A percentile compares a stretch with the other conserved stretches of the same genome.
Conservation (phyloP, 371 early-diverging fungal genomes). For the Saksenaea oblongispora region DNA sequence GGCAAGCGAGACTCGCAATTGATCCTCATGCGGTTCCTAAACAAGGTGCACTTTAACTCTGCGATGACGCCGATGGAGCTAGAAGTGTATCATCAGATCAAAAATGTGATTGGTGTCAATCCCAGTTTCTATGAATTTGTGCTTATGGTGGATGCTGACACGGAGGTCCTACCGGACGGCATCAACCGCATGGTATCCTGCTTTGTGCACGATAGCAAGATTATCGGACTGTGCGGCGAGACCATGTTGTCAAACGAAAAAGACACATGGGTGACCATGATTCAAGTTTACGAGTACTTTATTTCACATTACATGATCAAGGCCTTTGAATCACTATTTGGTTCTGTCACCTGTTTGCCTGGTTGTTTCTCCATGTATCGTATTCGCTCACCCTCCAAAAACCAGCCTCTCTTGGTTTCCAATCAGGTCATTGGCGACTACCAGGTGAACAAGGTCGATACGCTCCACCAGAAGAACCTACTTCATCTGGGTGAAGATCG, state of each 20-base stretch:
- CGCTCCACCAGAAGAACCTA: constrained; percentile 91
- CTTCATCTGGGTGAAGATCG: constrained; percentile 75
- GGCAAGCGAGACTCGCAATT: constrained; percentile 98
- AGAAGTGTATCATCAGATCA: constrained; percentile 86
- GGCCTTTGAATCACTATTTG: constrained; percentile 98
- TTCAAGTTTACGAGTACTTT: constrained; percentile 97
- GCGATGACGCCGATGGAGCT: constrained; percentile 83
- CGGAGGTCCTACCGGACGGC: constrained; percentile 77
- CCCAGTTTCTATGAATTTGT: constrained; percentile 79
- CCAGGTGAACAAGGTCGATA: constrained; percentile 87
- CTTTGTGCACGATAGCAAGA: constrained; percentile 78
- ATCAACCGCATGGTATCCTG: constrained; percentile 77
- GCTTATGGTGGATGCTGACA: constrained; percentile 93
- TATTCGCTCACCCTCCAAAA: constrained; percentile 68
- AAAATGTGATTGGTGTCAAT: constrained; percentile 79
- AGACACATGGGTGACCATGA: constrained; percentile 90
- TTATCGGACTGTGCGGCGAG: constrained; percentile 90
- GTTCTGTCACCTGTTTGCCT: constrained; percentile 89
- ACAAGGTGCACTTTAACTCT: constrained; percentile 82
- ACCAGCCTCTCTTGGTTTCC: constrained; percentile 81
- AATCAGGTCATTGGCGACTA: constrained; percentile 88
- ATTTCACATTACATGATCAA: constrained; percentile 95
- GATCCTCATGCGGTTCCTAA: constrained; percentile 93
- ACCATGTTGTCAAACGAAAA: constrained; percentile 83
- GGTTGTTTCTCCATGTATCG: constrained; percentile 95